Base-by-base conservation (phyloP, 2,329 filamentous ascomycete species). In the Malbranchea cinnamomea region DNA sequence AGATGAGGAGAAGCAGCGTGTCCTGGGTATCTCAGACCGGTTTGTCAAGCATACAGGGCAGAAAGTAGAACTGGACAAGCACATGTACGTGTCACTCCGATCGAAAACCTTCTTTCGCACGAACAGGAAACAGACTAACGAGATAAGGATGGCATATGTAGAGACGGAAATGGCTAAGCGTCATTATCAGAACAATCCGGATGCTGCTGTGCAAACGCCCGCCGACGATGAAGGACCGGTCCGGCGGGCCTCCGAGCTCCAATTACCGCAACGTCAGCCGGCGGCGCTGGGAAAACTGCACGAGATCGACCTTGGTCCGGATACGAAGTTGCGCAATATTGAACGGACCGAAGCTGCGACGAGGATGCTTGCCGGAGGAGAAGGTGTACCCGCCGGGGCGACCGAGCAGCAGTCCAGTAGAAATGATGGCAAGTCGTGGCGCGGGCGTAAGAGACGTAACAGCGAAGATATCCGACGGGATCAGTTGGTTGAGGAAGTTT, bases 141-240 rank as follows among this genome's bases (percentile, higher is more conserved):
- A 56, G 57, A 60, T 65, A 66, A 76, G 71, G 70, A 67, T 68
- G 60, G 64, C 63, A 42, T 77, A 68, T 57, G 66, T 77, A 77
- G 71, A 75, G 49, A 65, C 68, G 37, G 69, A 73, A 50, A 54
- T 75, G 58, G 69, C 70, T 62, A 70, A 68, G 54, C 56, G 42
- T 41, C 38, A 40, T 27, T 25, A 26, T 16, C 29, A 24, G 15
- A 28, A 26, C 24, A 35, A 24, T 26, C 22, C 20, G n/a, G 13
- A 15, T 21, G 32, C 34, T 15, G 12, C 32, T 9, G 14, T 20
- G 23, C 25, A 22, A 22, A 7, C n/a, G 20, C n/a, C n/a, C 7
- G 7, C 27, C 12, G 10, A 22, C 13, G 14, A 26, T 3, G 28
- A 26, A 18, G 23, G 23, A 5, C 5, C 3, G 13, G 9, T 8